These are phyloP conservation scores for Apiospora koreana DNA, from an alignment of 2,329 filamentous ascomycete genomes.

Conservation along the genomic window DNA sequence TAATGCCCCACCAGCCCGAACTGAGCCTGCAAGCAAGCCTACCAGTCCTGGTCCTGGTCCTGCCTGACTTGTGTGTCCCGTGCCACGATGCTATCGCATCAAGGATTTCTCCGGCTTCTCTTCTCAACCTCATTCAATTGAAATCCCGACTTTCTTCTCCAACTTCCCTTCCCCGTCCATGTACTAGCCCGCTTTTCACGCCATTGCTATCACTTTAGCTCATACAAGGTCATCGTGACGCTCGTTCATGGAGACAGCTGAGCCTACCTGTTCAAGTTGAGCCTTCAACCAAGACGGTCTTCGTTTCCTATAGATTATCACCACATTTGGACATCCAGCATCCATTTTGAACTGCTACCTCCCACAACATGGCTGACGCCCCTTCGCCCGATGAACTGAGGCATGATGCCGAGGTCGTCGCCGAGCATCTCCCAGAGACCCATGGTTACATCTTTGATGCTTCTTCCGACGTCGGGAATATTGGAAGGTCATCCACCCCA, in stretches of 20 bases:
- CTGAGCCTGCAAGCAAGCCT: no score
- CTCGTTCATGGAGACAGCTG: neutral
- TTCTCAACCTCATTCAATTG: slow-evolving; percentile 1
- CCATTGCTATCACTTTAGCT: neutral
- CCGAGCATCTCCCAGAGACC: neutral
- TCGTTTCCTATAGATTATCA: neutral
- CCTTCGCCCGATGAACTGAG: slow-evolving; percentile 1
- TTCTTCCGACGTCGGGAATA: neutral
- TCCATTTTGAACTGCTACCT: neutral
- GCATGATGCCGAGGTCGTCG: slow-evolving; percentile 6
- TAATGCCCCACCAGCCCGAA: neutral
- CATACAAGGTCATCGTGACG: neutral
- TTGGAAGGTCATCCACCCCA: neutral
- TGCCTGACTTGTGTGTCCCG: slow-evolving; percentile 1
- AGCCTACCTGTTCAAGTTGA: neutral
- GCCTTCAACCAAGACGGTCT: neutral
- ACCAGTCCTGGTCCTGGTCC: no score
- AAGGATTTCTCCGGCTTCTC: slow-evolving; percentile 3
- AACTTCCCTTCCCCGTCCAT: neutral
- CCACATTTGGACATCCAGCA: neutral
- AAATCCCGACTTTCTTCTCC: neutral
- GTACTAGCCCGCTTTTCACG: neutral
- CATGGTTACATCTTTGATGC: slow-evolving; percentile 10
- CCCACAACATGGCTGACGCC: neutral
- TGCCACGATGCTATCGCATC: slow-evolving; percentile 8